These are phyloP conservation scores for Chloris gayana DNA, from an alignment of 176 grass and related monocot species.

Conservation along the genomic window DNA sequence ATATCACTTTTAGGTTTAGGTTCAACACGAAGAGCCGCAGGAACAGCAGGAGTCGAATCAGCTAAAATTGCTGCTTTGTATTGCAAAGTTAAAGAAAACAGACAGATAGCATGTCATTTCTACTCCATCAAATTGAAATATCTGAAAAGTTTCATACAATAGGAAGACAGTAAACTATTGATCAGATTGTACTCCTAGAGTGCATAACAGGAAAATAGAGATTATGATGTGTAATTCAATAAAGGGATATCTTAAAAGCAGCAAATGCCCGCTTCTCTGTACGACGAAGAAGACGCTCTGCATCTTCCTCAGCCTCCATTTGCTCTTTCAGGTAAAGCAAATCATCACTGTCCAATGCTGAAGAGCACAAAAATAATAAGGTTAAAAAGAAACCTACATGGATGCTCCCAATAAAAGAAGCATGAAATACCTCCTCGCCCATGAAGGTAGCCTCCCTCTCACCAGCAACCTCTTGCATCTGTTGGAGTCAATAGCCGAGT, in stretches of 20 bases:
- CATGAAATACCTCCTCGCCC: slow-evolving; percentile 83
- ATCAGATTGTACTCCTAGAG: not conserved
- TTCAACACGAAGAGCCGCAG: slow-evolving; percentile 78
- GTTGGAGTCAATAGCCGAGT: slow-evolving; percentile 64
- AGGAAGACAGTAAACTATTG: not conserved
- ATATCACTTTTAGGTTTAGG: slow-evolving; percentile 92
- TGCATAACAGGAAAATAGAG: slow-evolving; percentile 6
- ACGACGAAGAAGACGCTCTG: slow-evolving; percentile 82
- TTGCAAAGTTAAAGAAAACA: slow-evolving; percentile 56
- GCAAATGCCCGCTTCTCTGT: slow-evolving; percentile 98
- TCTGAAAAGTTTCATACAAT: not conserved
- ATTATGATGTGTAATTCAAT: slow-evolving; percentile 11
- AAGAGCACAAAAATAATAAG: slow-evolving; percentile 30
- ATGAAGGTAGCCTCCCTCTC: slow-evolving; percentile 98
- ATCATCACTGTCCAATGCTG: slow-evolving; percentile 98
- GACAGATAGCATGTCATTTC: not conserved
- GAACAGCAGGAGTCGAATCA: slow-evolving; percentile 75
- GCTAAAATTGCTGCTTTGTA: slow-evolving; percentile 89
- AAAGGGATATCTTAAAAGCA: slow-evolving; percentile 99
- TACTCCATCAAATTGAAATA: slow-evolving; percentile 3
- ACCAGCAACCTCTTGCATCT: slow-evolving; percentile 99
- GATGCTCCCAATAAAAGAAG: slow-evolving; percentile 30
- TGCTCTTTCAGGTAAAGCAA: slow-evolving; percentile 98
- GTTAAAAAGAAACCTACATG: slow-evolving; percentile 19
- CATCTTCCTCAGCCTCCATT: slow-evolving; percentile 99